Evolutionary conservation across 1,284 basidiomycete genomes (phyloP).

Genomic region (Ceratobasidium sp.): DNA sequence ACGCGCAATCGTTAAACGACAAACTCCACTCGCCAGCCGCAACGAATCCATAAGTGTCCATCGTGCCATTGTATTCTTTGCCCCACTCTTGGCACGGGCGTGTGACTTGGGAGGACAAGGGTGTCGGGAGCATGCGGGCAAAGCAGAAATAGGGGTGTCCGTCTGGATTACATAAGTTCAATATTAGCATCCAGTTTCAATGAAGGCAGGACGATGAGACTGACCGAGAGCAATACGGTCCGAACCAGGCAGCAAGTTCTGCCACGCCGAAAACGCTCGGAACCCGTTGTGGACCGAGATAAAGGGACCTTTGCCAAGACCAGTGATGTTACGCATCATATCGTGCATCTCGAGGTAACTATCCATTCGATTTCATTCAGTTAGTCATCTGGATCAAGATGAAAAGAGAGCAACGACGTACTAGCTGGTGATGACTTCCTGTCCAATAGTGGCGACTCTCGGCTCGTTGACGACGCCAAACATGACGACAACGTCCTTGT

Average conservation of each 20-base stretch:
- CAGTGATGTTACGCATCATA: slow-evolving; percentile 64
- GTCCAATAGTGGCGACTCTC: slow-evolving; percentile 50
- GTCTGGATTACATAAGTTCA: slow-evolving; percentile 23
- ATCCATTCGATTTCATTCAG: not conserved
- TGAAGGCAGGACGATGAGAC: not conserved
- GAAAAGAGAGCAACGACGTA: not conserved
- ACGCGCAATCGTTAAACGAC: slow-evolving; percentile 86
- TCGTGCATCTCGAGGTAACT: slow-evolving; percentile 63
- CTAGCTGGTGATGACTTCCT: slow-evolving; percentile 47
- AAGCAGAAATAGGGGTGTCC: slow-evolving; percentile 85
- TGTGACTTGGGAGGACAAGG: slow-evolving; percentile 56
- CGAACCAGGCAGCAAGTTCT: slow-evolving; percentile 77
- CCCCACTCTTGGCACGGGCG: slow-evolving; percentile 80
- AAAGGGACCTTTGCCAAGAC: slow-evolving; percentile 64
- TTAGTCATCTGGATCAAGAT: too few species aligned
- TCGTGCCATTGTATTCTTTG: slow-evolving; percentile 64
- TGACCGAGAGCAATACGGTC: slow-evolving; percentile 80
- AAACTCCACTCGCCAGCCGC: slow-evolving; percentile 86
- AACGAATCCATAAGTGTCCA: slow-evolving; percentile 77
- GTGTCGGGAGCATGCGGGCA: slow-evolving; percentile 62
- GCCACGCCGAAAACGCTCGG: slow-evolving; percentile 65
- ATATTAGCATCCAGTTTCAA: not conserved
- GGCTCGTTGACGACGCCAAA: slow-evolving; percentile 71
- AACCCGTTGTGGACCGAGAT: slow-evolving; percentile 66
- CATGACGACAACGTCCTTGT: slow-evolving; percentile 84